Evolutionary conservation across 2,329 filamentous ascomycete species (phyloP).

Genomic region (Talaromyces piceae): DNA sequence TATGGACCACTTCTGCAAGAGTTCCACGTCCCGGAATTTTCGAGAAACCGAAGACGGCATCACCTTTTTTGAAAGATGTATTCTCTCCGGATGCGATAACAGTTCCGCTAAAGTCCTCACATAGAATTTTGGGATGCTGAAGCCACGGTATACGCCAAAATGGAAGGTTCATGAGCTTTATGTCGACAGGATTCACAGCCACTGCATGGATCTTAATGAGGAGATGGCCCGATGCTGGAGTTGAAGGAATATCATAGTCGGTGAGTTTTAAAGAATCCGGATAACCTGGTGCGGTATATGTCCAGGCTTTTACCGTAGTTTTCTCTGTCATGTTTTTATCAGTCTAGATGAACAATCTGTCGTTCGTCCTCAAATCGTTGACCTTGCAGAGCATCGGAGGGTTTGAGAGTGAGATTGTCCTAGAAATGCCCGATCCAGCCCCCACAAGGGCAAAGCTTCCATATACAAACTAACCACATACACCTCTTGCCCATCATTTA

Average conservation of each 20-base stretch:
- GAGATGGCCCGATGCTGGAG: neutral
- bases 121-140: neutral
- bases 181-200: neutral
- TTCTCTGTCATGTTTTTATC: neutral
- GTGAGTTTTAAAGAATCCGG: neutral
- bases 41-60: neutral
- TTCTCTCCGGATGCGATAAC: neutral
- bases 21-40: neutral
- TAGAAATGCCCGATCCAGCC: neutral
- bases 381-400: neutral
- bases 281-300: neutral
- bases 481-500: no score
- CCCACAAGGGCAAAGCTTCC: neutral
- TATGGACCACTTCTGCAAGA: neutral
- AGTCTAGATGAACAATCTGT: neutral
- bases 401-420: neutral
- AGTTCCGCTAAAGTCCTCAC: neutral
- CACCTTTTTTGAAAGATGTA: neutral
- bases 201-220: neutral
- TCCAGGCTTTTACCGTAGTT: neutral
- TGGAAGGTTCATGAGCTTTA: neutral
- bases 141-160: neutral
- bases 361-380: neutral
- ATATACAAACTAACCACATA: no score
- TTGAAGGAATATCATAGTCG: neutral